A percentile compares a stretch with the other conserved stretches of the same genome.
Conservation (phyloP, 73 alveolate species). For the Blepharisma japonicum region DNA sequence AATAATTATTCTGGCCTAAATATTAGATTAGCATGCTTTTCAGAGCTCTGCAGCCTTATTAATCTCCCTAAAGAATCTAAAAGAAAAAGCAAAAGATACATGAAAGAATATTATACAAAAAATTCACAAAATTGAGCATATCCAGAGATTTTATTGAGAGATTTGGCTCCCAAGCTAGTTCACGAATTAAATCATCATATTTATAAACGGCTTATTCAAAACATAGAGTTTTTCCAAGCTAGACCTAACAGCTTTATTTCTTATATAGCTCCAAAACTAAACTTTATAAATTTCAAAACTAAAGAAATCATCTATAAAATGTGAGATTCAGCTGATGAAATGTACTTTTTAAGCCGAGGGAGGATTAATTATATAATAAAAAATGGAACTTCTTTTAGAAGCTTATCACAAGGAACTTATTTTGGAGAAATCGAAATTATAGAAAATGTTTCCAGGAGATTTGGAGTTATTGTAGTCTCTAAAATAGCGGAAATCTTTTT, state of each 20-base stretch:
- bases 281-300: background rate
- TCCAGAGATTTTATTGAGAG: background rate
- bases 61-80: background rate
- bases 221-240: background rate
- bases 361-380: background rate
- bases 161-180: background rate
- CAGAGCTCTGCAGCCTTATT: background rate
- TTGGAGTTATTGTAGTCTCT: background rate
- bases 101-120: background rate
- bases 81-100: background rate
- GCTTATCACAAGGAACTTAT: background rate
- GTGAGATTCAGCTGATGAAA: background rate
- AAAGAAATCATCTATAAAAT: background rate
- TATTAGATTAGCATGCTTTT: background rate
- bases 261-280: background rate
- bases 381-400: background rate
- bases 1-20: background rate
- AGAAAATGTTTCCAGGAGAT: background rate
- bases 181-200: background rate
- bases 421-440: conserved; percentile 1
- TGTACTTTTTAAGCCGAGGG: background rate
- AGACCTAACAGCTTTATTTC: background rate
- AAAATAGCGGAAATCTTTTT: background rate
- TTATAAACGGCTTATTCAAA: background rate
- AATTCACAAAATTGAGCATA: background rate